These are phyloP conservation scores for Geosiphon pyriformis DNA, from an alignment of 192 early-diverging fungal species.

Conservation along the genomic window DNA sequence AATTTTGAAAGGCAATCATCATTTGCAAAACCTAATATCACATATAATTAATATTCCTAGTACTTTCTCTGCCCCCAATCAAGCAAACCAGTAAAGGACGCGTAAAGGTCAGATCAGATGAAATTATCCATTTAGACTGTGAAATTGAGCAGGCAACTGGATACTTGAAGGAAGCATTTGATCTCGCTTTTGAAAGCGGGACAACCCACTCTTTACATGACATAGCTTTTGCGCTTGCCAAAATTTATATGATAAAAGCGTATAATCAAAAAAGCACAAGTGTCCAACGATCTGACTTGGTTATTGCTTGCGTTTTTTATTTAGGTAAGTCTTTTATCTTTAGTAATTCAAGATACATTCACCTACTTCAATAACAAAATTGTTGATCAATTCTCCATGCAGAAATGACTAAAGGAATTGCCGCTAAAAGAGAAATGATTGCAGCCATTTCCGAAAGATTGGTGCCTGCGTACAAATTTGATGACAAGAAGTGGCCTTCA, in stretches of 20 bases:
- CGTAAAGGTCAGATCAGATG: no score
- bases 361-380: no score
- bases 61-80: constrained; percentile 9
- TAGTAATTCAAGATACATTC: no score
- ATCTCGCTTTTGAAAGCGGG: constrained; percentile 28
- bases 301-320: constrained; percentile 37
- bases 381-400: no score
- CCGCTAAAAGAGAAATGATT: constrained; percentile 57
- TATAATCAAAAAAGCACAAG: constrained; percentile 28
- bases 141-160: constrained; percentile 28
- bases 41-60: neutral
- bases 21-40: no score
- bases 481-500: constrained; percentile 33
- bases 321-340: constrained; percentile 36
- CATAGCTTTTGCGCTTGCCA: constrained; percentile 28
- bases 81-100: neutral
- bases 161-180: constrained; percentile 40
- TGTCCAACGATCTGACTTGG: constrained; percentile 24
- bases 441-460: constrained; percentile 43
- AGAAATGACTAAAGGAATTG: constrained; percentile 60
- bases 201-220: constrained; percentile 36
- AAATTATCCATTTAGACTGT: no score
- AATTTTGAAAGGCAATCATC: no score
- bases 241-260: constrained; percentile 31
- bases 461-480: constrained; percentile 9